Evolutionary conservation across 257 asterid genomes (phyloP).

Genomic region (Solanum peruvianum): DNA sequence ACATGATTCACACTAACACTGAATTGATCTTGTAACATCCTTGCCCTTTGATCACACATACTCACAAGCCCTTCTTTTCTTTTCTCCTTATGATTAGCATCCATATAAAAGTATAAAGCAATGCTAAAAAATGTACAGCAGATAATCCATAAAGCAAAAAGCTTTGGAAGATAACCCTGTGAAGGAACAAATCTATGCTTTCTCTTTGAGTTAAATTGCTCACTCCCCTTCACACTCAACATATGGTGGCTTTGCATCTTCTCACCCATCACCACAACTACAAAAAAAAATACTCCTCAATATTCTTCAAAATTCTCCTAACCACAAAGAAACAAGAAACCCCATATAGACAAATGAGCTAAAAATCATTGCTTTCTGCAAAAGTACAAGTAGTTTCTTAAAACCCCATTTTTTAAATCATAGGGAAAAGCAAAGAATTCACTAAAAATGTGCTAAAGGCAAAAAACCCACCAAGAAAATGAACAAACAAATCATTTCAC

Average conservation of each 20-base stretch:
- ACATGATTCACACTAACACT: slow-evolving; percentile 91
- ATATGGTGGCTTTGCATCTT: slow-evolving; percentile 47
- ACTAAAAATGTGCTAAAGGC: not conserved
- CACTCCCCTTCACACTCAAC: slow-evolving; percentile 53
- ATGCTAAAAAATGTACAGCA: slow-evolving; percentile 11
- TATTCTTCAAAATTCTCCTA: slow-evolving; percentile 1
- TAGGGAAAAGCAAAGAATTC: slow-evolving; percentile 10
- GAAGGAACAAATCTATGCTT: slow-evolving; percentile 22
- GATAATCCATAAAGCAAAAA: slow-evolving; percentile 43
- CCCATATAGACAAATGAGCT: slow-evolving; percentile 6
- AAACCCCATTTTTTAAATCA: slow-evolving; percentile 17
- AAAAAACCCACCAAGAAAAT: slow-evolving; percentile 7
- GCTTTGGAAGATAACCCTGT: slow-evolving; percentile 14
- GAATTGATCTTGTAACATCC: slow-evolving; percentile 94
- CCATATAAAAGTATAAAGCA: slow-evolving; percentile 22
- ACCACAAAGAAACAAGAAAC: slow-evolving; percentile 4
- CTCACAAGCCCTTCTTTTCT: slow-evolving; percentile 70
- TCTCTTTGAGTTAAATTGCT: slow-evolving; percentile 33
- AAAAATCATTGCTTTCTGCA: slow-evolving; percentile 18
- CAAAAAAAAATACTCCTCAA: not conserved
- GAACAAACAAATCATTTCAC: slow-evolving; percentile 10
- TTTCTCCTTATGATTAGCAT: slow-evolving; percentile 39
- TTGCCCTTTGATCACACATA: slow-evolving; percentile 93
- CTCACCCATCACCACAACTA: slow-evolving; percentile 36
- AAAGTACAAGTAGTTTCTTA: slow-evolving; percentile 18